Evolutionary conservation across 305 asterid genomes (phyloP).

Genomic region (Withania somnifera): DNA sequence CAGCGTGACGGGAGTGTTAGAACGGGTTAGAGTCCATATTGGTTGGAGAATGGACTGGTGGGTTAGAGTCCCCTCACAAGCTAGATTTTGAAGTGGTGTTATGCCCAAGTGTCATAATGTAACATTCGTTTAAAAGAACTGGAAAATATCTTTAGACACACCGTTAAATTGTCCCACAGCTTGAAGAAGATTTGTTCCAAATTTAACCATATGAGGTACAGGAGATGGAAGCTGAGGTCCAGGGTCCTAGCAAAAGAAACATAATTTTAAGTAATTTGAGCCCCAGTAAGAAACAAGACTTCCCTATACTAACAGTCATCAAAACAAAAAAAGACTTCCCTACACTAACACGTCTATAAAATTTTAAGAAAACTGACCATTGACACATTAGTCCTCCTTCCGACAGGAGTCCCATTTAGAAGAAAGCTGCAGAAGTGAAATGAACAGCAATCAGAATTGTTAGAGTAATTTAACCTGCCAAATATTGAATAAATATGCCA

Average conservation of each 20-base stretch:
- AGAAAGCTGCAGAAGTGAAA: constrained; percentile 56
- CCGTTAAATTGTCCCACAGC: constrained; percentile 85
- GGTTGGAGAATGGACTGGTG: too few relatives aligned
- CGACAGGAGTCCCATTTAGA: constrained; percentile 72
- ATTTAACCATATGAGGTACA: constrained; percentile 54
- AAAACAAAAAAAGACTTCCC: not conserved
- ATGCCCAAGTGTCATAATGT: not conserved
- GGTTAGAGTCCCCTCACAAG: not conserved
- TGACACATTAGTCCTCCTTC: constrained; percentile 35
- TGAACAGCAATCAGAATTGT: not conserved
- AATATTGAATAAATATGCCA: not conserved
- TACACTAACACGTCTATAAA: not conserved
- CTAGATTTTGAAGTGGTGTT: not conserved
- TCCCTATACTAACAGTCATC: too few relatives aligned
- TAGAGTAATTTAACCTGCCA: not conserved
- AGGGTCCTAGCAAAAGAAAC: constrained; percentile 40
- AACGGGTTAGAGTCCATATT: too few relatives aligned
- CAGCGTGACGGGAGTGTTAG: too few relatives aligned
- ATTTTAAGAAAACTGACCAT: constrained; percentile 35
- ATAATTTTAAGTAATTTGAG: constrained; percentile 1
- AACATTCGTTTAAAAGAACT: not conserved
- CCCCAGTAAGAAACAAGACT: not conserved
- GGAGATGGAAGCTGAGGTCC: constrained; percentile 77
- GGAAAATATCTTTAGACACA: constrained; percentile 13
- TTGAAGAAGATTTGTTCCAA: constrained; percentile 84